Conservation (phyloP, 257 asterid species). For the Rehmannia glutinosa region DNA sequence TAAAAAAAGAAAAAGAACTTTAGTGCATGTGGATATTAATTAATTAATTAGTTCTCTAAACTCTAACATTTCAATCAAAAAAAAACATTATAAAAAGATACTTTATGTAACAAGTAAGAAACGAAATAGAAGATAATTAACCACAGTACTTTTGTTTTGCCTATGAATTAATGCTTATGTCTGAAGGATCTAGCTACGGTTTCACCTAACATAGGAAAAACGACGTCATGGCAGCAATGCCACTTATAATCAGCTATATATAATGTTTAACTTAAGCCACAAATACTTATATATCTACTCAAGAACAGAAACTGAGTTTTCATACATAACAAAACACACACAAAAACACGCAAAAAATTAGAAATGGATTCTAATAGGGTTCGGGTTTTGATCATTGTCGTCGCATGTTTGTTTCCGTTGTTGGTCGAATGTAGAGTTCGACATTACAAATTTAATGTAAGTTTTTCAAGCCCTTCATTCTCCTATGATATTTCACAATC, state of each 20-base stretch:
- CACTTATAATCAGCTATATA: neutral
- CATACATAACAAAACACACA: neutral
- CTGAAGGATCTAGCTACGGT: slow-evolving; percentile 28
- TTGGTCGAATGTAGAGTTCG: slow-evolving; percentile 46
- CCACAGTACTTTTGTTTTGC: neutral
- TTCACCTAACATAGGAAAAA: slow-evolving; percentile 48
- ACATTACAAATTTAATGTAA: slow-evolving; percentile 49
- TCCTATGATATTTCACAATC: neutral
- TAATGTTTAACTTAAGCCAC: neutral
- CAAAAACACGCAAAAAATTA: neutral
- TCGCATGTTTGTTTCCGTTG: slow-evolving; percentile 34
- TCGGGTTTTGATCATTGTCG: slow-evolving; percentile 27
- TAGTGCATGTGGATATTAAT: too few species aligned
- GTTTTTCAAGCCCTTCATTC: neutral
- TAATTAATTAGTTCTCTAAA: too few species aligned
- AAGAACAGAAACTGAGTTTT: too few species aligned
- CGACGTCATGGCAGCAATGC: slow-evolving; percentile 32
- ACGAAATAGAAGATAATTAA: neutral
- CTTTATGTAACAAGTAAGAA: slow-evolving; percentile 31
- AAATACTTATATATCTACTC: too few species aligned
- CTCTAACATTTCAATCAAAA: neutral
- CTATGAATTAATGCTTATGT: slow-evolving; percentile 15
- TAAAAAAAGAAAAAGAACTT: too few species aligned
- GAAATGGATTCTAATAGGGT: slow-evolving; percentile 30
- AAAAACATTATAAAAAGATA: neutral